Base-by-base conservation (phyloP, 2,329 filamentous ascomycete species). In the Hypoxylon sp. region DNA sequence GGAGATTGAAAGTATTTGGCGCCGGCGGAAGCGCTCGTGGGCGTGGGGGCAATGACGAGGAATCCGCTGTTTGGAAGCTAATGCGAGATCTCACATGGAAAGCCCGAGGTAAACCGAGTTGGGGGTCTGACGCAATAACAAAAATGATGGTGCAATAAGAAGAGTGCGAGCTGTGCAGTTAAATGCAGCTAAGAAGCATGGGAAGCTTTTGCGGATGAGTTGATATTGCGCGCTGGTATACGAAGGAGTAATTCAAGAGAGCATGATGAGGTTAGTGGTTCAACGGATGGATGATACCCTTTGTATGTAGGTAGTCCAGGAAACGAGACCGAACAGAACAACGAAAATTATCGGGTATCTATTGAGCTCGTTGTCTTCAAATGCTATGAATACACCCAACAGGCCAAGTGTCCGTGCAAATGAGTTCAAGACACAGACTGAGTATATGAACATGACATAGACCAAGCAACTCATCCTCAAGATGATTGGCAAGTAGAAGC, bases 1-100 rank as follows among this genome's bases (percentile, higher is more conserved):
- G 69, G 9, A 78, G 84, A 27, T 53, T 88, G 19, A 88, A 88
- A 74, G 74, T 87, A 12, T 80, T 82, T 41, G 63, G 56, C 7
- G 68, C 52, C 14, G 16, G 52, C 71, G 5, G 41, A 41, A n/a
- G 5, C 23, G 29, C 48, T 39, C 52, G 50, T 34, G 45, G 34
- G 12, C 19, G 46, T 11, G 16, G 32, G 14, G 51, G 51, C 45
- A 43, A 50, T 12, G 43, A 27, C 16, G 59, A 46, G 2, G 56
- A 50, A 29, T 56, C 54, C 2, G 53, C 67, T 14, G 58, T 57
- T 32, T 69, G 66, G 70, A 65, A 37, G 50, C 21, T 74, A 23
- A 51, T 72, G 32, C 60, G 60, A n/a, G 66, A 52, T 5, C 27
- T 71, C 4, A 63, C 53, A 23, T 37, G 61, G 27, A 70, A 45